Conservation (phyloP, 108 stramenopile species). For the Skeletonema menzelii region DNA sequence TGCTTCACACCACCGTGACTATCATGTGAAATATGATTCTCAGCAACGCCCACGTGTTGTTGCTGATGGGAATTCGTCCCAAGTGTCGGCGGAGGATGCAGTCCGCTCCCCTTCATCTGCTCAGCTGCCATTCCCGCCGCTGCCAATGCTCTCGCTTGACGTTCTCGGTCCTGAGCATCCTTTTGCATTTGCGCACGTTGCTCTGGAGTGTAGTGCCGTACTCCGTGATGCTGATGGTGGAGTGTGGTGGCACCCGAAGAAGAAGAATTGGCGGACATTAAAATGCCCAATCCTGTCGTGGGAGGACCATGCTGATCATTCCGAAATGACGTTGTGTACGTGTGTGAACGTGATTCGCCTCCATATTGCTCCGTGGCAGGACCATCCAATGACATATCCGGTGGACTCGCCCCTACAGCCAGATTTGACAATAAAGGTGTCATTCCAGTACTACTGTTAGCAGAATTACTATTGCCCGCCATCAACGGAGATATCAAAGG, state of each 20-base stretch:
- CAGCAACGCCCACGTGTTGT: neutral
- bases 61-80: conserved; percentile 51
- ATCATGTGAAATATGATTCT: neutral
- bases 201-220: conserved; percentile 34
- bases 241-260: conserved; percentile 18
- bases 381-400: conserved; percentile 38
- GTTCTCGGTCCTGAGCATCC: conserved; percentile 78
- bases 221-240: conserved; percentile 28
- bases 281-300: conserved; percentile 75
- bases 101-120: conserved; percentile 7
- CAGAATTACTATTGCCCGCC: conserved; percentile 11
- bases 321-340: conserved; percentile 43
- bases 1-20: conserved; percentile 24
- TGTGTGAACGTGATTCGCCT: conserved; percentile 3
- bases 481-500: conserved; percentile 36
- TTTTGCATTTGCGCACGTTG: conserved; percentile 50
- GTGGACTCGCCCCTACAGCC: conserved; percentile 20
- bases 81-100: conserved; percentile 18
- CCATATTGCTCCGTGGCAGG: neutral
- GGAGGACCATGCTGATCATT: conserved; percentile 30
- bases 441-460: conserved; percentile 27
- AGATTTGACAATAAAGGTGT: conserved; percentile 31
- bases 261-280: conserved; percentile 49
- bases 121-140: conserved; percentile 85
- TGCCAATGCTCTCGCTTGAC: conserved; percentile 84